These are phyloP conservation scores for Gastrolobium bilobum DNA, from an alignment of 306 rosid genomes.

Conservation along the genomic window DNA sequence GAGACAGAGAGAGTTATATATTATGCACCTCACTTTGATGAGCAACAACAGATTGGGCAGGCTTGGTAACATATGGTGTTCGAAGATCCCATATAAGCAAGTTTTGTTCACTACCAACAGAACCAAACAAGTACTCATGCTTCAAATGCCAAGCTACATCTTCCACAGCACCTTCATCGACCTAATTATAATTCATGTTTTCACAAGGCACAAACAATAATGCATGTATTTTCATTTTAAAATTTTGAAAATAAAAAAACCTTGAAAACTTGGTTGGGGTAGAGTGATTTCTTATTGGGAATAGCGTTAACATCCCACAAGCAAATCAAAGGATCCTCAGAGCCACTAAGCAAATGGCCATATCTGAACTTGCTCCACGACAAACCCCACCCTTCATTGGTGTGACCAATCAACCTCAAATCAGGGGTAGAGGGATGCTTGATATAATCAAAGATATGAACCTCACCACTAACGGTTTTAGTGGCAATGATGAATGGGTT, in stretches of 20 bases:
- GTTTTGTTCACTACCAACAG: conserved; percentile 88
- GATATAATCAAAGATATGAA: conserved; percentile 93
- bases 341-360: conserved; percentile 95
- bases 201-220: not conserved
- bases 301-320: conserved; percentile 91
- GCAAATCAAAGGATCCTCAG: conserved; percentile 99
- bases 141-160: conserved; percentile 93
- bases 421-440: conserved; percentile 97
- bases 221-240: no score
- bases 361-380: conserved; percentile 95
- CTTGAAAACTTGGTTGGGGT: conserved; percentile 89
- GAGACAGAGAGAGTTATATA: not conserved
- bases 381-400: conserved; percentile 95
- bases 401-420: conserved; percentile 89
- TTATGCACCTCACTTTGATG: conserved; percentile 82
- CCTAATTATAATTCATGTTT: conserved; percentile 47
- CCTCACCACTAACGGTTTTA: conserved; percentile 92
- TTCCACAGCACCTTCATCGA: conserved; percentile 97
- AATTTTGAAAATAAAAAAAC: not conserved
- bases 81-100: conserved; percentile 87
- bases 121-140: conserved; percentile 87
- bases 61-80: conserved; percentile 72
- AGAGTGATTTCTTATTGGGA: conserved; percentile 81
- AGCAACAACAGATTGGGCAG: conserved; percentile 82
- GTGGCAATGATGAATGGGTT: conserved; percentile 90